phyloP scores from a whole-genome alignment of 129 eudicot species.

The Logfia minima region DNA sequence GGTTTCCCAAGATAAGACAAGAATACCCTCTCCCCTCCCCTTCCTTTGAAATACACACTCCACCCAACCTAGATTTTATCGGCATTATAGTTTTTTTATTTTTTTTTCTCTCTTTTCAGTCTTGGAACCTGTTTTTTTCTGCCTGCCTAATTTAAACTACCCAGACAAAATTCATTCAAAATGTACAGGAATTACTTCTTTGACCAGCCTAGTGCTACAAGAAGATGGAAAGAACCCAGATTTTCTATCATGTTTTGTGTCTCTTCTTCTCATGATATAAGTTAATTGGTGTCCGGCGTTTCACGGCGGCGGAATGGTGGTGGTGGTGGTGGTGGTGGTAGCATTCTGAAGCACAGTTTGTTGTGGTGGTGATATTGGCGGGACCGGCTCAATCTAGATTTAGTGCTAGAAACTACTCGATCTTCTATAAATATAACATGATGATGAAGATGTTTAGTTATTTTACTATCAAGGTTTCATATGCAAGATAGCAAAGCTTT shows the following conservation, averaged over 20 bases:
- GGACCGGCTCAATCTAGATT: slow-evolving; percentile 42
- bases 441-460: slow-evolving; percentile 20
- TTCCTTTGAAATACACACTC: slow-evolving; percentile 25
- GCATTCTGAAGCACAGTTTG: background rate
- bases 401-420: slow-evolving; percentile 28
- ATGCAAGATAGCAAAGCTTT: slow-evolving; percentile 25
- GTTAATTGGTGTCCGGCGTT: background rate
- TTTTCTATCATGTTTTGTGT: background rate
- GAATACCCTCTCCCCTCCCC: slow-evolving; percentile 18
- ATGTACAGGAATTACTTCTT: slow-evolving; percentile 27
- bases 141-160: background rate
- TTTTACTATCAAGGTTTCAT: slow-evolving; percentile 36
- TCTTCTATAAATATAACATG: background rate
- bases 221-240: slow-evolving; percentile 22
- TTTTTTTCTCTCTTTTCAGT: background rate
- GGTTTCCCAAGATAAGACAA: slow-evolving; percentile 44
- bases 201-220: slow-evolving; percentile 12
- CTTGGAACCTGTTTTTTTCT: slow-evolving; percentile 13
- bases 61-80: slow-evolving; percentile 23
- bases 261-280: background rate
- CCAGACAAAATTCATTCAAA: slow-evolving; percentile 11
- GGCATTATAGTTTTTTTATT: slow-evolving; percentile 9
- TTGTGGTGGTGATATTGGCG: slow-evolving; percentile 38
- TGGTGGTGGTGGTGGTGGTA: background rate
- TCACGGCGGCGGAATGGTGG: slow-evolving; percentile 12